These are phyloP conservation scores for Kickxella alabastrina DNA, from an alignment of 192 early-diverging fungal genomes.

Conservation along the genomic window DNA sequence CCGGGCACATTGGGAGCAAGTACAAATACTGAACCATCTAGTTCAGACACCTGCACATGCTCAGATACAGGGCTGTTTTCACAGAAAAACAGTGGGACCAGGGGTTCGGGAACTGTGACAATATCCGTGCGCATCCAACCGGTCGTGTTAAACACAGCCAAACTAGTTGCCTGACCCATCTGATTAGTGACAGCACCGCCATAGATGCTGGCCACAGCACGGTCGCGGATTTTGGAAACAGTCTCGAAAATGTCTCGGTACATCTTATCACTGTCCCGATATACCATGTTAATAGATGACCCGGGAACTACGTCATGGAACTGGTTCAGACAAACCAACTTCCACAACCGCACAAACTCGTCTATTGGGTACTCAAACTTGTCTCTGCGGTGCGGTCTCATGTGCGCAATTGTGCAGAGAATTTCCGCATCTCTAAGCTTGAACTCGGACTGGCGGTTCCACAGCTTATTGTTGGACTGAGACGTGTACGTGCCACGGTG, in stretches of 20 bases:
- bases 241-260: slow-evolving; percentile 31
- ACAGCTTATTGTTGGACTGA: slow-evolving; percentile 76
- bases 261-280: slow-evolving; percentile 71
- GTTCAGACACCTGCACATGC: slow-evolving; percentile 12
- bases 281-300: slow-evolving; percentile 82
- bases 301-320: slow-evolving; percentile 97
- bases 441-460: slow-evolving; percentile 81
- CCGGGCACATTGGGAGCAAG: slow-evolving; percentile 32
- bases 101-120: slow-evolving; percentile 55
- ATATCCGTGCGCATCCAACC: slow-evolving; percentile 64
- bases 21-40: slow-evolving; percentile 2
- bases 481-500: slow-evolving; percentile 96
- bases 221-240: slow-evolving; percentile 44
- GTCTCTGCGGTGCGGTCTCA: slow-evolving; percentile 20
- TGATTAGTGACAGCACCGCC: slow-evolving; percentile 2
- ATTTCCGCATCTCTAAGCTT: slow-evolving; percentile 82
- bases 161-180: slow-evolving; percentile 60
- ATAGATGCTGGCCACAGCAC: slow-evolving; percentile 42
- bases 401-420: slow-evolving; percentile 54
- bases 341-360: slow-evolving; percentile 82
- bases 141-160: slow-evolving; percentile 60
- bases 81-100: not conserved
- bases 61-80: not conserved
- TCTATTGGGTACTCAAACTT: slow-evolving; percentile 63
- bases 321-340: slow-evolving; percentile 85